phyloP scores from a whole-genome alignment of 345 rosid genomes.

The Boechera stricta region DNA sequence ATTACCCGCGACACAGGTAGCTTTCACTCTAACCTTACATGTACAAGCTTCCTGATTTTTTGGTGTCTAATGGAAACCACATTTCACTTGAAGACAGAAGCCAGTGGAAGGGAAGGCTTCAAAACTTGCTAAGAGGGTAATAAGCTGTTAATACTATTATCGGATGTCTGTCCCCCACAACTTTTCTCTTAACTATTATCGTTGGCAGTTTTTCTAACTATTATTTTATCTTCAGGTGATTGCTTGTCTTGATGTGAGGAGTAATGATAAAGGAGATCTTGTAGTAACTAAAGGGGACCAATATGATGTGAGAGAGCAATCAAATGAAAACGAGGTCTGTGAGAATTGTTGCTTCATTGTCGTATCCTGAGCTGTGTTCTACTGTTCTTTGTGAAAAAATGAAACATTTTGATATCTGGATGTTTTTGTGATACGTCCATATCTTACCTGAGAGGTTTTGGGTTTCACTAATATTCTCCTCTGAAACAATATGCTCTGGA shows the following conservation, averaged over 20 bases:
- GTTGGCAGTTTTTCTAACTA: conserved; percentile 7
- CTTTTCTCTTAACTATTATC: background rate
- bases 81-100: conserved; percentile 76
- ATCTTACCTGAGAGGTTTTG: conserved; percentile 6
- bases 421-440: background rate
- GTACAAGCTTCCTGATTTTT: conserved; percentile 26
- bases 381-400: conserved; percentile 2
- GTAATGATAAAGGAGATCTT: conserved; percentile 95
- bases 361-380: conserved; percentile 15
- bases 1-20: conserved; percentile 61
- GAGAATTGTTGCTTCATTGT: conserved; percentile 13
- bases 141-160: conserved; percentile 13
- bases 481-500: background rate
- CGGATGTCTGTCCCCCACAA: background rate
- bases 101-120: conserved; percentile 72
- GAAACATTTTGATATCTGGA: conserved; percentile 21
- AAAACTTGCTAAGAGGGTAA: conserved; percentile 96
- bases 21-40: conserved; percentile 33
- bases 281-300: conserved; percentile 99
- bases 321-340: conserved; percentile 84
- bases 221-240: conserved; percentile 63
- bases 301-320: conserved; percentile 88
- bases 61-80: conserved; percentile 55
- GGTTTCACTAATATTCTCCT: conserved; percentile 1
- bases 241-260: conserved; percentile 98